These are phyloP conservation scores for Trichoderma sp. DNA, from an alignment of 2,329 filamentous ascomycete genomes.

Conservation along the genomic window DNA sequence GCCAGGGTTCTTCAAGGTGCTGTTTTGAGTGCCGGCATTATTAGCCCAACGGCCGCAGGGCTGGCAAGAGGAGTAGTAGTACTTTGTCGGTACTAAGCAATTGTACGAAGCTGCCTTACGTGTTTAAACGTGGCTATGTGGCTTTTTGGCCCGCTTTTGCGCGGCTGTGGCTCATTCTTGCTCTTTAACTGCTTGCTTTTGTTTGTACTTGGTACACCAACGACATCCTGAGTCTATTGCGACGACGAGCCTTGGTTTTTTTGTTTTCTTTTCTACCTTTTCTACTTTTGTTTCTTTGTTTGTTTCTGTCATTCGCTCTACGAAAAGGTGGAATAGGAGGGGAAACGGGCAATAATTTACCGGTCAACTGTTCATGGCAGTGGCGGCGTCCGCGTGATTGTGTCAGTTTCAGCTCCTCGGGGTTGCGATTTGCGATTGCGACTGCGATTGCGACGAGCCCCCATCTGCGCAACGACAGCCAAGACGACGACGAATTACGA, in stretches of 20 bases:
- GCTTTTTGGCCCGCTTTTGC: not conserved
- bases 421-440: not conserved
- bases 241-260: not conserved
- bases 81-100: too few relatives aligned
- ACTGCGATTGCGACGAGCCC: not conserved
- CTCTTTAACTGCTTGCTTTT: not conserved
- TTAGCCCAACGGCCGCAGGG: not conserved
- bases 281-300: not conserved
- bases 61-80: not conserved
- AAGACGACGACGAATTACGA: not conserved
- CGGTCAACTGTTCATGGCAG: not conserved
- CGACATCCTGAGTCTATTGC: not conserved
- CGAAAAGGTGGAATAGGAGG: not conserved
- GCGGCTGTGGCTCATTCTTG: not conserved
- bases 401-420: not conserved
- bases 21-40: not conserved
- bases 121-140: not conserved
- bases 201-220: not conserved
- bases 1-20: too few relatives aligned
- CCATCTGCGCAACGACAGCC: not conserved
- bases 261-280: not conserved
- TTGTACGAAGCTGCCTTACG: too few relatives aligned
- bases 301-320: not conserved
- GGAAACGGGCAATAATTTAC: not conserved
- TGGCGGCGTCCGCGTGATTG: not conserved